Evolutionary conservation across 768 basidiomycete species (phyloP), one percentile per base, ranked within the genome.

Genomic region (Trametes cubensis): DNA sequence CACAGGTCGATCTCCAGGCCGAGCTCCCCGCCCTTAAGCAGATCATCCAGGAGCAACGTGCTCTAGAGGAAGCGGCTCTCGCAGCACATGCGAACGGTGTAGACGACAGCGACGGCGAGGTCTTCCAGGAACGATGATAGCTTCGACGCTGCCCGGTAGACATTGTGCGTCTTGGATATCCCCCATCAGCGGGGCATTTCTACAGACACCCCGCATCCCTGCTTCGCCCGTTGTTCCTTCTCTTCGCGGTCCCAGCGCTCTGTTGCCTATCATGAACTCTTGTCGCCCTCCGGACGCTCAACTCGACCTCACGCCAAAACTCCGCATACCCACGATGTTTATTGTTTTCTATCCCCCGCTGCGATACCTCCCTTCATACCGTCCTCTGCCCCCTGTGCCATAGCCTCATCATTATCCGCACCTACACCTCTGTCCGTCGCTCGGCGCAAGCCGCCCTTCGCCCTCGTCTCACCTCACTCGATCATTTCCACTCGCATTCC

Each of bases 21-120:
- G 88, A 90, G 66, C 78, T 93, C 10, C 80, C 82, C 2, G 76
- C 75, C 34, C 69, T 91, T 39, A 89, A 87, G 73, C 83, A 78
- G 8, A 77, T 83, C 58, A 84, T 85, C 66, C 80, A 81, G 54
- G 72, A 71, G 25, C 66, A 68, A 28, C 70, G 68, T 30, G 71
- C 65, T 5, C 13, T 58, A 39, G 67, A 69, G 44, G 62, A 60
- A 39, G 40, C 40, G 6, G 6, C 40, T 18, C 23, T 58, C 6
- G 65, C 61, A 6, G 66, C 56, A 18, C 62, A 63, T n/a, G 65
- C 58, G 6, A 55, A 52, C 15, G 48, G 55, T 26, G 48, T 20
- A 20, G 47, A 38, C 7, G 42, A 34, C 6, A 45, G 49, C 49
- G 64, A 59, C 8, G 58, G 59, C 47, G 48, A 55, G 20, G 21